Percentiles rank a stretch among this genome's conserved stretches.
Evolutionary conservation across 1,284 basidiomycete genomes (phyloP).

Genomic region (Meira miltonrushii): DNA sequence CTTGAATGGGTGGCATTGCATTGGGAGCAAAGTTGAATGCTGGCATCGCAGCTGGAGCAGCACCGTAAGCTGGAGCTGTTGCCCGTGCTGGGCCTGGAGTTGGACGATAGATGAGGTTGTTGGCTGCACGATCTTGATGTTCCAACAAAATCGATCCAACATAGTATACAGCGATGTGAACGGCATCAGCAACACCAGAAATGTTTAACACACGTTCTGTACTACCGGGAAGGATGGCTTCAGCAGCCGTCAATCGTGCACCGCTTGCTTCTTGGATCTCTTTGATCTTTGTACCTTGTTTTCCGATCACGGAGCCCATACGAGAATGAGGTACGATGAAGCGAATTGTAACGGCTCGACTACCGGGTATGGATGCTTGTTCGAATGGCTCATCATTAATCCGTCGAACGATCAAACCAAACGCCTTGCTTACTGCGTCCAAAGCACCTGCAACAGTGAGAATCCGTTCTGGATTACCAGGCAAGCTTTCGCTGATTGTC

Average conservation of each 20-base stretch:
- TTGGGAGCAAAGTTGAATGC: slow-evolving; percentile 3
- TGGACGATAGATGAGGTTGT: slow-evolving; percentile 53
- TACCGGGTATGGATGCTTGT: slow-evolving; percentile 92
- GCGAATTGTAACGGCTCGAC: slow-evolving; percentile 96
- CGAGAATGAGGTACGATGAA: slow-evolving; percentile 95
- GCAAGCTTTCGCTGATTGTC: slow-evolving; percentile 51
- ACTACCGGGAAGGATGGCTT: slow-evolving; percentile 96
- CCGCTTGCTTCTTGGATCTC: slow-evolving; percentile 99
- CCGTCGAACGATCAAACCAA: slow-evolving; percentile 93
- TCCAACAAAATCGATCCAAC: slow-evolving; percentile 95
- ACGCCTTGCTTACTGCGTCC: slow-evolving; percentile 98
- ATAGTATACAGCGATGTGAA: slow-evolving; percentile 99
- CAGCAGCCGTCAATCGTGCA: slow-evolving; percentile 88
- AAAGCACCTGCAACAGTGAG: slow-evolving; percentile 94
- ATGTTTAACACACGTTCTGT: slow-evolving; percentile 89
- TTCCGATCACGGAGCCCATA: slow-evolving; percentile 99
- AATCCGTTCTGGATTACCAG: slow-evolving; percentile 93
- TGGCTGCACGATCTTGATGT: slow-evolving; percentile 65
- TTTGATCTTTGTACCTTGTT: slow-evolving; percentile 95
- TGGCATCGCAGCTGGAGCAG: slow-evolving; percentile 14
- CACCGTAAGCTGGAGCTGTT: slow-evolving; percentile 1
- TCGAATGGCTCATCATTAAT: slow-evolving; percentile 99
- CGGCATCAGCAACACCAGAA: slow-evolving; percentile 97
- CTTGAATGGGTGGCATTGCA: slow-evolving; percentile 9
- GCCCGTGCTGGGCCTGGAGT: slow-evolving; percentile 23